A percentile compares a stretch with the other conserved stretches of the same genome.
Conservation (phyloP, 1,284 basidiomycete species). For the Moniliella sp. region DNA sequence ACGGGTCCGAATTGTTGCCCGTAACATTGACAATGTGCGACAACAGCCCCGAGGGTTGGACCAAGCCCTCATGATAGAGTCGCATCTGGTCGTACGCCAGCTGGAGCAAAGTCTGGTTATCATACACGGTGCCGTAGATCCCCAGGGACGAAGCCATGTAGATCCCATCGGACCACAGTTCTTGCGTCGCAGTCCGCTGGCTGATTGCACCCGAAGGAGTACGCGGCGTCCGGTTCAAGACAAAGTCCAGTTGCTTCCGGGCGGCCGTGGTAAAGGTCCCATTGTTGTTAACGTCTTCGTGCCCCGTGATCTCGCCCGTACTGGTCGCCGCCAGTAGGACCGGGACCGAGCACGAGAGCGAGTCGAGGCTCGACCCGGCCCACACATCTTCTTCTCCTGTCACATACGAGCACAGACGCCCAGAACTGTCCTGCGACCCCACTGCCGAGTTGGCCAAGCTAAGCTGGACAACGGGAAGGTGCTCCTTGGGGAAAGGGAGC, state of each 20-base stretch:
- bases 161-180: slow-evolving; percentile 21
- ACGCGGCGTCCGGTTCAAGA: slow-evolving; percentile 46
- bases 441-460: slow-evolving; percentile 17
- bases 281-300: slow-evolving; percentile 4
- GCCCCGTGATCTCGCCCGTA: slow-evolving; percentile 16
- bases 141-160: slow-evolving; percentile 1
- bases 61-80: slow-evolving; percentile 46
- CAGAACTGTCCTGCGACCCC: slow-evolving; percentile 11
- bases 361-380: slow-evolving; percentile 19
- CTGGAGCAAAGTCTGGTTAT: slow-evolving; percentile 47
- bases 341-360: slow-evolving; percentile 16
- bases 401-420: slow-evolving; percentile 16
- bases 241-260: slow-evolving; percentile 49
- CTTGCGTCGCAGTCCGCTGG: slow-evolving; percentile 13
- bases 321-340: slow-evolving; percentile 23
- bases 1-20: too few relatives aligned
- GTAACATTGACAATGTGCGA: not conserved
- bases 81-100: slow-evolving; percentile 57
- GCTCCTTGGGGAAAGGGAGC: too few relatives aligned
- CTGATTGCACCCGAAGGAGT: slow-evolving; percentile 33
- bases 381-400: slow-evolving; percentile 17
- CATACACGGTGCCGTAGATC: not conserved
- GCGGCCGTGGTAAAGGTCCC: slow-evolving; percentile 46
- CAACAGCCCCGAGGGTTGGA: not conserved
- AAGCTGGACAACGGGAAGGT: too few relatives aligned